A percentile compares a stretch with the other conserved stretches of the same genome.
Conservation (phyloP, 805 yeast genomes). For the Wickerhamiella sorbophila region DNA sequence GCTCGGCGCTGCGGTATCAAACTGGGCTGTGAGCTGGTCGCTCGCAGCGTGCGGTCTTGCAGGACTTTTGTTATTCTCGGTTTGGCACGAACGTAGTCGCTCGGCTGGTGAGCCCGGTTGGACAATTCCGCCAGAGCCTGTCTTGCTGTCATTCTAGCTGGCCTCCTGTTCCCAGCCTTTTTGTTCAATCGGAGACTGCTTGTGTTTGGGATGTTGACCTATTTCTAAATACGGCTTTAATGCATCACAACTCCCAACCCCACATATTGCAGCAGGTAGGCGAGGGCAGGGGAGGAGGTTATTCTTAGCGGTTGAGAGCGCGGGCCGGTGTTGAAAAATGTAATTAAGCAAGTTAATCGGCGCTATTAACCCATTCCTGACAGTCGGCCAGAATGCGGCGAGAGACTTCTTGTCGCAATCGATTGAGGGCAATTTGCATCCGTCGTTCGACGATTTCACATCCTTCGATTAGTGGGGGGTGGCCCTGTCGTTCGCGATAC, state of each 20-base stretch:
- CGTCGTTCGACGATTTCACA: slow-evolving; percentile 54
- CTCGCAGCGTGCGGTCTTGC: not conserved
- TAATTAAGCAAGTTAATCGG: slow-evolving; percentile 4
- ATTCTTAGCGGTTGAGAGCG: too few relatives aligned
- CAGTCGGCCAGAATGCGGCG: slow-evolving; percentile 48
- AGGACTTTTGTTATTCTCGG: not conserved
- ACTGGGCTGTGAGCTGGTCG: not conserved
- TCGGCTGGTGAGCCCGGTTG: too few relatives aligned
- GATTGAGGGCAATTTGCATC: slow-evolving; percentile 46
- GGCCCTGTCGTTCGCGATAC: slow-evolving; percentile 24
- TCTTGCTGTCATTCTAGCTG: too few relatives aligned
- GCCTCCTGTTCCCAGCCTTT: too few relatives aligned
- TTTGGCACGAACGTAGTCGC: too few relatives aligned
- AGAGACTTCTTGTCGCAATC: slow-evolving; percentile 43
- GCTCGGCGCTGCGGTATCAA: slow-evolving; percentile 3
- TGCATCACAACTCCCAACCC: not conserved
- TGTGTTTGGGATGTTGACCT: not conserved
- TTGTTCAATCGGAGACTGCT: too few relatives aligned
- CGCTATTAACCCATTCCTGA: slow-evolving; percentile 30
- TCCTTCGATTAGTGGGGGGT: slow-evolving; percentile 55
- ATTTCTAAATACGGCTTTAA: not conserved
- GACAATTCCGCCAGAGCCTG: not conserved
- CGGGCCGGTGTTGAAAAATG: not conserved
- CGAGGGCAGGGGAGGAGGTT: too few relatives aligned
- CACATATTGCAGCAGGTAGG: too few relatives aligned